phyloP scores from a whole-genome alignment of 306 rosid genomes.

The Elaeagnus macrophylla region DNA sequence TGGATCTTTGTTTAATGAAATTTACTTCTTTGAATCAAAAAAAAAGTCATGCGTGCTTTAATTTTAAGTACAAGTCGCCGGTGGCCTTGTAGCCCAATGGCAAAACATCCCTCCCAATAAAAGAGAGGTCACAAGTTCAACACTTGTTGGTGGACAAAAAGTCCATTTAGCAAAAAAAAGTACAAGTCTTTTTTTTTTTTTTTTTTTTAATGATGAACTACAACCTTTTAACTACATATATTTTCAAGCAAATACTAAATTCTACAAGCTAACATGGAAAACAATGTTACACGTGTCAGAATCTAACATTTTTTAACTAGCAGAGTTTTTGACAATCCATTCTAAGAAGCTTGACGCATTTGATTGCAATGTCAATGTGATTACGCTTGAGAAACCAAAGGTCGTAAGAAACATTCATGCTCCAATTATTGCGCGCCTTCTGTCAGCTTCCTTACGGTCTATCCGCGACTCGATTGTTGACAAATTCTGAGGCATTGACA shows the following conservation, averaged over 20 bases:
- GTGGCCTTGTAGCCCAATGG: too few relatives aligned
- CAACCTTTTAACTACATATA: constrained; percentile 8
- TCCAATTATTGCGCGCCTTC: constrained; percentile 17
- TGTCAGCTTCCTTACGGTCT: constrained; percentile 44
- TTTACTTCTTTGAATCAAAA: too few relatives aligned
- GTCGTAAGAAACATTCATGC: constrained; percentile 12
- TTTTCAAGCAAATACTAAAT: constrained; percentile 34
- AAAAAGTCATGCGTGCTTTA: too few relatives aligned
- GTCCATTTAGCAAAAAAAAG: too few relatives aligned
- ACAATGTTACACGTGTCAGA: constrained; percentile 35
- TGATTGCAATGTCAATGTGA: constrained; percentile 24
- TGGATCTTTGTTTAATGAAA: too few relatives aligned
- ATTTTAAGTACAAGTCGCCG: too few relatives aligned
- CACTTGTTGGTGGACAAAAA: too few relatives aligned
- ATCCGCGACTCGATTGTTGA: constrained; percentile 45
- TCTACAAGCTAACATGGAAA: constrained; percentile 40
- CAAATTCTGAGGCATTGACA: constrained; percentile 87
- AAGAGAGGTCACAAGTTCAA: too few relatives aligned
- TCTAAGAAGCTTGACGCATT: constrained; percentile 13
- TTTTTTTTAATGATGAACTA: too few relatives aligned
- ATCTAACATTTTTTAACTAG: constrained; percentile 13
- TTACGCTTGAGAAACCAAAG: constrained; percentile 21
- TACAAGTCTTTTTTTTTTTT: too few relatives aligned
- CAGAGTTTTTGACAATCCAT: constrained; percentile 15
- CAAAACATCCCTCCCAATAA: too few relatives aligned